Percentiles rank a stretch among this genome's conserved stretches.
Conservation (phyloP, 257 asterid genomes). For the Solanum sitiens region DNA sequence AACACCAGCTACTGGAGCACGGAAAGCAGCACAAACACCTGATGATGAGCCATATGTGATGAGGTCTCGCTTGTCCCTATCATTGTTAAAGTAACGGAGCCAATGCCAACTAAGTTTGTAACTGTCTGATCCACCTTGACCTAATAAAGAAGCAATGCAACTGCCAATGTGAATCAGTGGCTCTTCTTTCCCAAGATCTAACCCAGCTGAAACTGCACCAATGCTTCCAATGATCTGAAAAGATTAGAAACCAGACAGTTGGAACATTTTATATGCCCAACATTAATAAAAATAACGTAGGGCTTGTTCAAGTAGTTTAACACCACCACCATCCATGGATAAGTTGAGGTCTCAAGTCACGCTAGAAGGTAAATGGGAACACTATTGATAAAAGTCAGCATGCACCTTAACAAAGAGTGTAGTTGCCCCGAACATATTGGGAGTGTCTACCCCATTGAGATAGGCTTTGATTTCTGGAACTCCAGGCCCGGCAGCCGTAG, state of each 20-base stretch:
- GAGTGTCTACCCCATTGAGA: slow-evolving; percentile 89
- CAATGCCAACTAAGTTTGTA: slow-evolving; percentile 71
- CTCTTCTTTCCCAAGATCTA: slow-evolving; percentile 92
- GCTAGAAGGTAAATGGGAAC: neutral
- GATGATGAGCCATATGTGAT: slow-evolving; percentile 81
- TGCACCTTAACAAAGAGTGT: slow-evolving; percentile 70
- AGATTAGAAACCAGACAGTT: neutral
- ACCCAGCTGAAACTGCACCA: slow-evolving; percentile 86
- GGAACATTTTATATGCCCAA: neutral
- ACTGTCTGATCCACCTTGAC: slow-evolving; percentile 83
- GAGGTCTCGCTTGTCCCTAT: slow-evolving; percentile 76
- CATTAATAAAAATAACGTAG: neutral
- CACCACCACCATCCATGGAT: neutral
- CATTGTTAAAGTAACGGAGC: slow-evolving; percentile 86
- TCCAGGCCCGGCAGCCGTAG: slow-evolving; percentile 96
- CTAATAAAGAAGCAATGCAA: slow-evolving; percentile 76
- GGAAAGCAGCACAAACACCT: slow-evolving; percentile 93
- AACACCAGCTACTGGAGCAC: slow-evolving; percentile 87
- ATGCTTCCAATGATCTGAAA: slow-evolving; percentile 79
- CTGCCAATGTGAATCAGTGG: slow-evolving; percentile 81
- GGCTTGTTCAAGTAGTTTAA: neutral
- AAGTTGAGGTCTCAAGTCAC: neutral
- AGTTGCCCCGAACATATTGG: slow-evolving; percentile 82
- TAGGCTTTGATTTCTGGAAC: slow-evolving; percentile 90
- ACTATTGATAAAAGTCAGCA: neutral